phyloP scores from a whole-genome alignment of 2,329 filamentous ascomycete genomes.

The Penicillium sp. region DNA sequence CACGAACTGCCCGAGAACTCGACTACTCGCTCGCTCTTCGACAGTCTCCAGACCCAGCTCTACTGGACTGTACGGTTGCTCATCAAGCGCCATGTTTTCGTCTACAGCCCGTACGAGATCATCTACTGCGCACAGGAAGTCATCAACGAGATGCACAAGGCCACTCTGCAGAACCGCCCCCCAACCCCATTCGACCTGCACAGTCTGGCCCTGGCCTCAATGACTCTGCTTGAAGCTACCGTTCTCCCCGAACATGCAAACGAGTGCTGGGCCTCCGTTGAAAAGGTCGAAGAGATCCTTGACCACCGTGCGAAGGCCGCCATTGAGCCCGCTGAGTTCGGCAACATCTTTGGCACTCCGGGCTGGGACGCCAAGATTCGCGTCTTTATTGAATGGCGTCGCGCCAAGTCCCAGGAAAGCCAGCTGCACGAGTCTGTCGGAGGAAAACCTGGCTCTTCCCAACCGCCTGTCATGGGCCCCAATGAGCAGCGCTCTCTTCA shows the following conservation, averaged over 20 bases:
- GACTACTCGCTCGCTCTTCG: conserved; percentile 26
- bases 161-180: conserved; percentile 26
- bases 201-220: conserved; percentile 37
- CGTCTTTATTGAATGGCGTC: conserved; percentile 37
- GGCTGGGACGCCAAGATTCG: conserved; percentile 41
- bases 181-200: conserved; percentile 41
- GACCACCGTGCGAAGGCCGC: conserved; percentile 40
- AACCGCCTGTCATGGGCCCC: conserved; percentile 36
- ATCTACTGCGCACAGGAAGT: conserved; percentile 39
- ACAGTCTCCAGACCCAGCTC: conserved; percentile 38
- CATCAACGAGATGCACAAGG: conserved; percentile 38
- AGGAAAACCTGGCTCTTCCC: conserved; percentile 16
- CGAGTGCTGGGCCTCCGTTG: conserved; percentile 43
- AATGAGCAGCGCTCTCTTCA: conserved; percentile 44
- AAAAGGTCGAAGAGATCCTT: conserved; percentile 49
- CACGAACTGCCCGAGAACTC: conserved; percentile 25
- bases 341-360: conserved; percentile 36
- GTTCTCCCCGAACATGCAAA: conserved; percentile 37
- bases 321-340: conserved; percentile 31
- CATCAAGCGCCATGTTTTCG: conserved; percentile 41
- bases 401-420: conserved; percentile 31
- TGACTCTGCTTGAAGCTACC: conserved; percentile 42
- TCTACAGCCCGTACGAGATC: conserved; percentile 41
- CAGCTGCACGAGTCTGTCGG: conserved; percentile 27
- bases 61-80: conserved; percentile 42